Evolutionary conservation across 208 protist genomes (phyloP).

Genomic region (Crithidia expoeki): DNA sequence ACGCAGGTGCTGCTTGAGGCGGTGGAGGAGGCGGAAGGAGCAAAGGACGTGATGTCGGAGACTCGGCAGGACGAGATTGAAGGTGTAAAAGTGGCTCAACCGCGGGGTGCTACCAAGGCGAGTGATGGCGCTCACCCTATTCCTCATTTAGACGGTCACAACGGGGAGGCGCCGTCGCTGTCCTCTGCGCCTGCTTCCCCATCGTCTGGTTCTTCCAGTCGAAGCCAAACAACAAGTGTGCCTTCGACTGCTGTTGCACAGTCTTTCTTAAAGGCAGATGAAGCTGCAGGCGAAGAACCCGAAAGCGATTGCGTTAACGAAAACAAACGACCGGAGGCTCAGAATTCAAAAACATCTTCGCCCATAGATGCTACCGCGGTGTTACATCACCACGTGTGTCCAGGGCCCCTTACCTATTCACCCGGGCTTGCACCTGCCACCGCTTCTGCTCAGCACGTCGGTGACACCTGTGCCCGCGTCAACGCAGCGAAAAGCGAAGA

Average conservation of each 20-base stretch:
- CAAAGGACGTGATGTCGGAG: neutral
- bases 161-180: neutral
- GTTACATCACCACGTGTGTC: neutral
- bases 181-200: neutral
- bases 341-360: neutral
- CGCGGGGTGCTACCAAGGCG: neutral
- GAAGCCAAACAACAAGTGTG: neutral
- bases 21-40: slow-evolving; percentile 30
- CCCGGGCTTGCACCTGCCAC: neutral
- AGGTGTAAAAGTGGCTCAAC: neutral
- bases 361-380: neutral
- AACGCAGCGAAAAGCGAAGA: neutral
- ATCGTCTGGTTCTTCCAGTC: neutral
- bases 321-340: neutral
- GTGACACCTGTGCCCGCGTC: neutral
- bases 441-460: neutral
- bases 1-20: slow-evolving; percentile 56
- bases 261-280: neutral
- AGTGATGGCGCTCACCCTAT: neutral
- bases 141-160: neutral
- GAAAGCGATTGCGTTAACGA: neutral
- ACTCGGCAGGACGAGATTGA: neutral
- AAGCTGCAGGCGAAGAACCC: neutral
- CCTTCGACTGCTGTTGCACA: neutral
- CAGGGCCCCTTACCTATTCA: neutral